Evolutionary conservation across 225 moss, liverwort and hornwort genomes (phyloP).

Genomic region (Physcomitrellopsis africana): DNA sequence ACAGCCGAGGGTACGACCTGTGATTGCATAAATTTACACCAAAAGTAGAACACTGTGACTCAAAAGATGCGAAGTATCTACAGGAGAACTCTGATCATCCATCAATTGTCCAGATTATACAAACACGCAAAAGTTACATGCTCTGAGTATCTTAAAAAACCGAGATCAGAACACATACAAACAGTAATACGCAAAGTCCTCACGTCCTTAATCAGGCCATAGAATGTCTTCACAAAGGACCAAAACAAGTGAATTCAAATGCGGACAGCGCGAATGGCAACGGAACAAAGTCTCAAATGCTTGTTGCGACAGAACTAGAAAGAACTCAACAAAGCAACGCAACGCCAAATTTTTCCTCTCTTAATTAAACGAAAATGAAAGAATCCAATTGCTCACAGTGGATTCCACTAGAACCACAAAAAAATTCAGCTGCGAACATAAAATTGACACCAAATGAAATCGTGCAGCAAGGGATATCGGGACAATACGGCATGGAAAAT

Average conservation of each 20-base stretch:
- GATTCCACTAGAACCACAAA: neutral
- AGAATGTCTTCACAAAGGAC: neutral
- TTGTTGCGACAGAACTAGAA: neutral
- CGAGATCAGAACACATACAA: neutral
- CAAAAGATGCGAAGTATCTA: neutral
- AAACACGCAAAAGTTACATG: neutral
- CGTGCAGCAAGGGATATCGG: neutral
- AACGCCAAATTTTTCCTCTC: neutral
- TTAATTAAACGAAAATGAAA: neutral
- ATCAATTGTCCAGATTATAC: neutral
- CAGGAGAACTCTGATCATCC: neutral
- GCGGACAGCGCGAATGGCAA: neutral
- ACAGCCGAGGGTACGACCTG: neutral
- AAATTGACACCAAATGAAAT: neutral
- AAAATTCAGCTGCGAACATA: neutral
- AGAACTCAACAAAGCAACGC: neutral
- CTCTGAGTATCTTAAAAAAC: neutral
- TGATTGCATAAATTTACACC: neutral
- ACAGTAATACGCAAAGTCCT: neutral
- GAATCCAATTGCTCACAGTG: neutral
- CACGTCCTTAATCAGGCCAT: neutral
- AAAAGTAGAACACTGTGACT: neutral
- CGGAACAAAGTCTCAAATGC: neutral
- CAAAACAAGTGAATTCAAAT: neutral
- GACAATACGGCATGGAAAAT: neutral